phyloP scores from a whole-genome alignment of 2,329 filamentous ascomycete species.

The Pseudogymnoascus destructans region DNA sequence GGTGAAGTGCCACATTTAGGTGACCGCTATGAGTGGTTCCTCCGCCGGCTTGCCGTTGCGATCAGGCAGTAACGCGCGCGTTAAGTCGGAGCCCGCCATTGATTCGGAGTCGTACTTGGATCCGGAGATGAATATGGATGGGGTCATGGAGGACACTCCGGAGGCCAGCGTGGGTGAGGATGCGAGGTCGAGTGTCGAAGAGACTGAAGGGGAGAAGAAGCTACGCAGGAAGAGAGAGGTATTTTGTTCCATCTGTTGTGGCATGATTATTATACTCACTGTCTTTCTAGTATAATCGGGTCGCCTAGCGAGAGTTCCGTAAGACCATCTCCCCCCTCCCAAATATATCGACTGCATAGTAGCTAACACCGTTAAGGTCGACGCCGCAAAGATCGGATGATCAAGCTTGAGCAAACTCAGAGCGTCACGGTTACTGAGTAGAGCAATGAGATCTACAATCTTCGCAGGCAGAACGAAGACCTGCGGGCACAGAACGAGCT shows the following conservation, averaged over 20 bases:
- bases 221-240: not conserved
- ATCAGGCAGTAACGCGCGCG: not conserved
- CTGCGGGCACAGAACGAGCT: constrained; percentile 30
- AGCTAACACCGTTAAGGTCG: constrained; percentile 24
- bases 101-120: not conserved
- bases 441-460: constrained; percentile 30
- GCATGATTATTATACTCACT: not conserved
- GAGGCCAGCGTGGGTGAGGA: not conserved
- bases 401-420: constrained; percentile 31
- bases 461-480: constrained; percentile 30
- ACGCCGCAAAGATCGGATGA: constrained; percentile 32
- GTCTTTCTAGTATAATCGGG: constrained; percentile 28
- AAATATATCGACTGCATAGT: constrained; percentile 12
- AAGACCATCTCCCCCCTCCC: constrained; percentile 18
- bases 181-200: not conserved
- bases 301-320: constrained; percentile 34
- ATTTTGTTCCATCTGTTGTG: not conserved
- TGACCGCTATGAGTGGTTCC: not conserved
- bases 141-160: not conserved
- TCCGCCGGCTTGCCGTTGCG: not conserved
- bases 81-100: not conserved
- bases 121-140: not conserved
- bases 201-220: not conserved
- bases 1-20: not conserved
- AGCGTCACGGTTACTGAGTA: constrained; percentile 29